Evolutionary conservation across 805 yeast species (phyloP).

Genomic region (Henningerozyma blattae): DNA sequence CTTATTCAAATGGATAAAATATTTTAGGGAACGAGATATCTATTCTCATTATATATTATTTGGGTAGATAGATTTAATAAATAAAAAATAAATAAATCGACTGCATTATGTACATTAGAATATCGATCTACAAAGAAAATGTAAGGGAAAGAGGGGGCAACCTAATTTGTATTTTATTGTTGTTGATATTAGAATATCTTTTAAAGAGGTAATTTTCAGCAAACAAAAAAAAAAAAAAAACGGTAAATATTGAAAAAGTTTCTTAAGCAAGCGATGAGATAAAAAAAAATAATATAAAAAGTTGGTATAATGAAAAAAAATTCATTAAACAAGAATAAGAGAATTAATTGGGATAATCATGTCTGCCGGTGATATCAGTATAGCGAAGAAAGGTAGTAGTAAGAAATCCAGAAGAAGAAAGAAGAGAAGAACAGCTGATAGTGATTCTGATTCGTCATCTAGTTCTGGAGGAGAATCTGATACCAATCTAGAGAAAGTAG

Average conservation of each 20-base stretch:
- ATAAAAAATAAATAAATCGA: too few relatives aligned
- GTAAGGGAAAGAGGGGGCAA: too few relatives aligned
- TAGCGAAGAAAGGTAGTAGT: conserved; percentile 8
- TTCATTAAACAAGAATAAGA: neutral
- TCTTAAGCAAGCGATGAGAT: conserved; percentile 12
- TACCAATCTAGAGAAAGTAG: conserved; percentile 11
- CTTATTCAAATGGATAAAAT: conserved; percentile 59
- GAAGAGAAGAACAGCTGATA: conserved; percentile 75
- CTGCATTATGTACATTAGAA: too few relatives aligned
- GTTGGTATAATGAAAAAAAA: neutral
- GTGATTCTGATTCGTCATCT: conserved; percentile 34
- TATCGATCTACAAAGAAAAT: too few relatives aligned
- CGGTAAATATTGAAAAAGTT: too few relatives aligned
- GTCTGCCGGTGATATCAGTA: conserved; percentile 15
- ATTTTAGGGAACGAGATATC: too few relatives aligned
- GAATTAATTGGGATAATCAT: conserved; percentile 4
- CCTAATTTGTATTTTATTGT: too few relatives aligned
- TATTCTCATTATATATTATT: too few relatives aligned
- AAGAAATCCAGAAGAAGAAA: conserved; percentile 45
- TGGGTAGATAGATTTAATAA: too few relatives aligned
- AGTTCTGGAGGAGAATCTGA: conserved; percentile 26
- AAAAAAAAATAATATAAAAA: conserved; percentile 5
- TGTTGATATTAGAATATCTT: too few relatives aligned
- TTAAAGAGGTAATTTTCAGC: too few relatives aligned
- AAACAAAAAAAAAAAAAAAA: too few relatives aligned